phyloP scores from a whole-genome alignment of 768 basidiomycete genomes.

The Rhodotorula toruloides region DNA sequence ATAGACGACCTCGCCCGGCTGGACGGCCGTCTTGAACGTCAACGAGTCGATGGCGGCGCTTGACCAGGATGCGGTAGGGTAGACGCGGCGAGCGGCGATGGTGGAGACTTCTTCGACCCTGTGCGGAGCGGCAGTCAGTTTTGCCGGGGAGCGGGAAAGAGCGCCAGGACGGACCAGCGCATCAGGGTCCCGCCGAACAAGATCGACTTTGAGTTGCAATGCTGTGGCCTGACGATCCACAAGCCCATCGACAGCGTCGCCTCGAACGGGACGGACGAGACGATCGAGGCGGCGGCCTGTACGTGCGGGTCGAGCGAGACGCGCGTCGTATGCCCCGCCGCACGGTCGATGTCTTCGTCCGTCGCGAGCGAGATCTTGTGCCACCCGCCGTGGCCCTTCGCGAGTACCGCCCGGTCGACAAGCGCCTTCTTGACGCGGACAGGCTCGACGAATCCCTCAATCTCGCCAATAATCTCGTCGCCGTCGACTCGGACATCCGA shows the following conservation, averaged over 20 bases:
- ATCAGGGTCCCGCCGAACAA: slow-evolving; percentile 36
- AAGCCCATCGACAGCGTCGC: slow-evolving; percentile 34
- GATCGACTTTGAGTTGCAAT: slow-evolving; percentile 31
- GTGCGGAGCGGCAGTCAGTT: no score
- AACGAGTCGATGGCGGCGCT: slow-evolving; percentile 34
- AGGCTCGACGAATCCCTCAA: slow-evolving; percentile 32
- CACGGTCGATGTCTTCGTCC: slow-evolving; percentile 7
- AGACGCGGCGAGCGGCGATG: slow-evolving; percentile 28
- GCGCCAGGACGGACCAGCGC: slow-evolving; percentile 14
- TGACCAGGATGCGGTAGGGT: slow-evolving; percentile 16
- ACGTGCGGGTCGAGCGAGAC: background rate
- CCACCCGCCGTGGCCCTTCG: slow-evolving; percentile 22
- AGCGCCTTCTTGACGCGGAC: slow-evolving; percentile 12
- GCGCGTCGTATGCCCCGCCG: slow-evolving; percentile 5
- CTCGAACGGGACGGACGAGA: slow-evolving; percentile 14
- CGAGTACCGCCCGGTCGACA: background rate
- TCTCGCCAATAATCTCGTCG: slow-evolving; percentile 24
- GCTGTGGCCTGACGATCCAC: slow-evolving; percentile 37
- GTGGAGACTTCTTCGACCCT: slow-evolving; percentile 29
- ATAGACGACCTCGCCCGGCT: slow-evolving; percentile 33
- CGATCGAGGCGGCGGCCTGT: background rate
- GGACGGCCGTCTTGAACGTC: slow-evolving; percentile 30
- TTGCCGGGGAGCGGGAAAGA: background rate
- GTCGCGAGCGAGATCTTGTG: slow-evolving; percentile 1
- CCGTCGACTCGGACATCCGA: slow-evolving; percentile 27